Conservation (phyloP, 2,329 filamentous ascomycete genomes). For the Hypoxylon sp. region DNA sequence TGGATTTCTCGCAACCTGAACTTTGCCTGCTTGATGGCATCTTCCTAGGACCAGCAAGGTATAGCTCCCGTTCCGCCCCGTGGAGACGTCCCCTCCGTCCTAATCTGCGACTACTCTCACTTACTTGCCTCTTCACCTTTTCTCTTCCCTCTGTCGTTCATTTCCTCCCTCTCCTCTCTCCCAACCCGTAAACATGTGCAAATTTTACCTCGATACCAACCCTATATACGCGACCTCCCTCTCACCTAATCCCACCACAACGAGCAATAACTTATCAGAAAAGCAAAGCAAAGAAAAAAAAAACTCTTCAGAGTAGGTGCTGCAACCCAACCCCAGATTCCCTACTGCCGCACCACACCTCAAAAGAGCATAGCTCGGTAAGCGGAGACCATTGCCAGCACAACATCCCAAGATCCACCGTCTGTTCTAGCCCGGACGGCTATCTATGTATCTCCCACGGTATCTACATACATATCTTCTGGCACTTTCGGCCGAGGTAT, state of each 20-base stretch:
- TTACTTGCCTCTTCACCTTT: not conserved
- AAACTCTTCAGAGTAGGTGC: slow-evolving; percentile 3
- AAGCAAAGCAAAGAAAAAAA: not conserved
- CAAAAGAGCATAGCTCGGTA: slow-evolving; percentile 15
- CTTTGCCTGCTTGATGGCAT: not conserved
- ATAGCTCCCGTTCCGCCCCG: slow-evolving; percentile 22
- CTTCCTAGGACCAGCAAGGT: slow-evolving; percentile 1
- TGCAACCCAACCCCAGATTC: slow-evolving; percentile 37
- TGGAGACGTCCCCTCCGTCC: slow-evolving; percentile 22
- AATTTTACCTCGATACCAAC: not conserved
- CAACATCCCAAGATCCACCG: slow-evolving; percentile 31
- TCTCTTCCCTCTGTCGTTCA: not conserved
- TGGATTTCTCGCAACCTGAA: not conserved
- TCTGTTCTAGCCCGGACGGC: slow-evolving; percentile 14
- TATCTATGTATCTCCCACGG: not conserved
- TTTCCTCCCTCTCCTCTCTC: not conserved
- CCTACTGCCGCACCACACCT: slow-evolving; percentile 31
- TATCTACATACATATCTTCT: not conserved
- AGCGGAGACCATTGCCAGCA: slow-evolving; percentile 15
- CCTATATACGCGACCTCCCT: slow-evolving; percentile 11
- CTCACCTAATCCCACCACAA: not conserved
- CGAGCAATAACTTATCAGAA: not conserved
- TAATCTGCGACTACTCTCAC: not conserved
- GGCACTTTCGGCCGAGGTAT: slow-evolving; percentile 22
- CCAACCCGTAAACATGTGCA: not conserved